Evolutionary conservation across 208 protist species (phyloP).

Genomic region (Leishmania aethiopica): DNA sequence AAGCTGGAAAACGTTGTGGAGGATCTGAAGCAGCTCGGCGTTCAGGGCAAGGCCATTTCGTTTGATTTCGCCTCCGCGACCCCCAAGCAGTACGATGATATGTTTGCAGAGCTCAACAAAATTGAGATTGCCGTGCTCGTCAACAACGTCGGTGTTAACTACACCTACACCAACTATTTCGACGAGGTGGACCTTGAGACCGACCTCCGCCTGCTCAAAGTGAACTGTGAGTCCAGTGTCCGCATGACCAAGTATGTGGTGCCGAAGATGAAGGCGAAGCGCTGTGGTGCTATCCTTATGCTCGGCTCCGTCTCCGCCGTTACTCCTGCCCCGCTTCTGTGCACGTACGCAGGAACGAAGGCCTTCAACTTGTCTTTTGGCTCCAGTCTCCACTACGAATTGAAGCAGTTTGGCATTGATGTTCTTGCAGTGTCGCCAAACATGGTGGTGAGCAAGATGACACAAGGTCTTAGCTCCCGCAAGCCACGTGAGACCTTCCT

Average conservation of each 20-base stretch:
- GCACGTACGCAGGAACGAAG: conserved; percentile 90
- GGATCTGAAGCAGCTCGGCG: conserved; percentile 66
- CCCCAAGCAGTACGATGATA: conserved; percentile 50
- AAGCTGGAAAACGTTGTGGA: conserved; percentile 84
- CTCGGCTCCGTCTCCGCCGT: conserved; percentile 76
- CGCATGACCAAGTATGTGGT: conserved; percentile 88
- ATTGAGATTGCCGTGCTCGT: conserved; percentile 76
- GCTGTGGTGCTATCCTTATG: conserved; percentile 79
- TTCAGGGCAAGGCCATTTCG: conserved; percentile 76
- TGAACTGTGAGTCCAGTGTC: conserved; percentile 88
- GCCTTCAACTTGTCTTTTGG: conserved; percentile 81
- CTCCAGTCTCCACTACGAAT: conserved; percentile 65
- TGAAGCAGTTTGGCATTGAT: conserved; percentile 62
- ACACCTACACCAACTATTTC: conserved; percentile 92
- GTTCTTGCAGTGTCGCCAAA: conserved; percentile 76
- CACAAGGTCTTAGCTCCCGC: conserved; percentile 62
- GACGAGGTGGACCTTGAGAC: conserved; percentile 69
- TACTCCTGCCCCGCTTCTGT: conserved; percentile 71
- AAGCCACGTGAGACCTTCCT: conserved; percentile 73
- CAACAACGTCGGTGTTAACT: conserved; percentile 95
- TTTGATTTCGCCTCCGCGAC: conserved; percentile 85
- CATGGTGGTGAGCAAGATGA: conserved; percentile 85
- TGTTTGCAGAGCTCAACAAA: conserved; percentile 58
- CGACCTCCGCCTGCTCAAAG: conserved; percentile 79
- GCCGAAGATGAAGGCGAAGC: conserved; percentile 67